Base-by-base conservation (phyloP, 2,329 filamentous ascomycete species). In the Claviceps sorghi region DNA sequence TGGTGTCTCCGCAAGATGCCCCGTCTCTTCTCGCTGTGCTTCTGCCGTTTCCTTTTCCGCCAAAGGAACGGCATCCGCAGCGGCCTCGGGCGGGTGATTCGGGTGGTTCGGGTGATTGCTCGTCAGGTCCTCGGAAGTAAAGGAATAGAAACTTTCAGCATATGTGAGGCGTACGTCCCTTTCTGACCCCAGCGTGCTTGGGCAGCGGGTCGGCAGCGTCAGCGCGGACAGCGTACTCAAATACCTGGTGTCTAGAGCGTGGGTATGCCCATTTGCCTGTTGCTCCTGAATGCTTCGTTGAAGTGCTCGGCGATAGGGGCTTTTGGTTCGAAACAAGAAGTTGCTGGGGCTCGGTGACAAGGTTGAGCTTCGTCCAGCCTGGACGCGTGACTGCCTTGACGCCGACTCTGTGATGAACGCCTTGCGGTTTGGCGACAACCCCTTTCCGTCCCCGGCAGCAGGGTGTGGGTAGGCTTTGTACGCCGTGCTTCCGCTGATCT, bases 281-380 rank as follows among this genome's bases (percentile, higher is more conserved):
- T 65, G 65, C 8, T 65, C 59, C 52, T 66, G 65, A 58, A 77
- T 77, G 1, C 64, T 73, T 49, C 71, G 69, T 45, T 68, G 71
- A 34, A 82, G 59, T 2, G 72, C 74, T 29, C 72, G 72, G 3
- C 78, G 72, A 57, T 76, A 83, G 0, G 78, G 77, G 51, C 77
- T 82, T 29, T 70, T 66, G 0, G 75, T 75, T 30, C 76, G 70
- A 54, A 80, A 78, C 1, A 79, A 63, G 54, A 77, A 72, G 17
- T 69, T 71, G 1, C 69, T 64, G 2, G 74, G 72, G 45, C 76
- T 79, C 1, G 71, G 74, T 57, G 77, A 77, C 57, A 78, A 76
- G 0, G 69, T 71, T 1, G 74, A 75, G 53, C 68, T 72, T 22
- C 70, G 66, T 49, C 72, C 66, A 0, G 68, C 69, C 6, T 72